phyloP scores from a whole-genome alignment of 1,284 basidiomycete species.

The Vanrija sp. region DNA sequence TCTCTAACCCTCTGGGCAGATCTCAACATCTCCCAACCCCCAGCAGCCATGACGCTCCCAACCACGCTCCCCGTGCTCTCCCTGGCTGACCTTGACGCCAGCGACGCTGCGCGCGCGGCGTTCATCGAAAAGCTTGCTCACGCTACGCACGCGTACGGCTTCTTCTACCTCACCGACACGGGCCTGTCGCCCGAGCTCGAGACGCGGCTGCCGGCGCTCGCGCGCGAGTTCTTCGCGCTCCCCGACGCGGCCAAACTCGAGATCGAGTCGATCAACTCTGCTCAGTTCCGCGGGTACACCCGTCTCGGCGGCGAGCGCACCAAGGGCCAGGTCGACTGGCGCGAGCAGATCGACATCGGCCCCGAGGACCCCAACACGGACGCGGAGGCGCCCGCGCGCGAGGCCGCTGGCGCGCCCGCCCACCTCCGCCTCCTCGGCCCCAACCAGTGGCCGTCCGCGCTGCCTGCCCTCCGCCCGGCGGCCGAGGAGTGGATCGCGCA shows the following conservation, averaged over 20 bases:
- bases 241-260: constrained; percentile 22
- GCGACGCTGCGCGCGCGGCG: background rate
- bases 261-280: constrained; percentile 23
- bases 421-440: background rate
- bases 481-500: background rate
- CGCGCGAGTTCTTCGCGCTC: constrained; percentile 27
- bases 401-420: background rate
- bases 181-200: constrained; percentile 20
- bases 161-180: constrained; percentile 30
- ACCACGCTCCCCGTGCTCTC: background rate
- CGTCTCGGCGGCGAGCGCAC: background rate
- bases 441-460: background rate
- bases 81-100: background rate
- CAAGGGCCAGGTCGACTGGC: background rate
- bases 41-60: background rate
- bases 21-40: too few relatives aligned
- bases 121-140: background rate
- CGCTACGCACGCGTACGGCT: constrained; percentile 10
- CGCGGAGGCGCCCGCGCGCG: background rate
- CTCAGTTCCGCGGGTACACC: background rate
- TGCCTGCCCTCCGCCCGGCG: background rate
- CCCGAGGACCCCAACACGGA: background rate
- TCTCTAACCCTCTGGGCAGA: too few relatives aligned
- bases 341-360: background rate
- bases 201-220: constrained; percentile 18